phyloP scores from a whole-genome alignment of 1,284 basidiomycete species.

The Puccinia horiana region DNA sequence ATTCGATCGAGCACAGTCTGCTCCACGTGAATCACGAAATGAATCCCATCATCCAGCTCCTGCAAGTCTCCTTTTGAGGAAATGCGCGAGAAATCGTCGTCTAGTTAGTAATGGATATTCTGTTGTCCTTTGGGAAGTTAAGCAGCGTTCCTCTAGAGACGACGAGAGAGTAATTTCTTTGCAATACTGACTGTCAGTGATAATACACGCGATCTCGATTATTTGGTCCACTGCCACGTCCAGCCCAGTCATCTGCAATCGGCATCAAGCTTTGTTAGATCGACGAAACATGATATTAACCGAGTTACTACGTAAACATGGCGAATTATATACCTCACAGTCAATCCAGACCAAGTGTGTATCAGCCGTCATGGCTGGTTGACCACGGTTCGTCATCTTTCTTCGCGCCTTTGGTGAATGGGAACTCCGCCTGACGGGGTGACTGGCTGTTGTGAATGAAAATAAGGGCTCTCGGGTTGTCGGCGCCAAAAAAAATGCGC shows the following conservation, averaged over 20 bases:
- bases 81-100: not conserved
- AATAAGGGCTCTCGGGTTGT: too few species aligned
- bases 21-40: constrained; percentile 42
- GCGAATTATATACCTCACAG: constrained; percentile 41
- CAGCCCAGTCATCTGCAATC: constrained; percentile 56
- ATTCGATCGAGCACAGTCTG: constrained; percentile 28
- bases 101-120: constrained; percentile 51
- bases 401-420: not conserved
- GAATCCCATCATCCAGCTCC: constrained; percentile 34
- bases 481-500: too few species aligned
- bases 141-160: constrained; percentile 52
- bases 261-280: not conserved
- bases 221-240: constrained; percentile 54
- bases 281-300: not conserved
- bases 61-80: constrained; percentile 17
- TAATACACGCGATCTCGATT: constrained; percentile 57
- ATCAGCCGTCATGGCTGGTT: not conserved
- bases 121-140: constrained; percentile 54
- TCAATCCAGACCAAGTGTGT: constrained; percentile 44
- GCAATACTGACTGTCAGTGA: constrained; percentile 57
- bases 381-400: not conserved
- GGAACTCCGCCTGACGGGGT: not conserved
- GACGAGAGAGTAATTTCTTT: constrained; percentile 54
- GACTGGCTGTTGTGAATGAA: too few species aligned
- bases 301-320: not conserved